Evolutionary conservation across 2,329 filamentous ascomycete genomes (phyloP).

Genomic region (Capronia epimyces): DNA sequence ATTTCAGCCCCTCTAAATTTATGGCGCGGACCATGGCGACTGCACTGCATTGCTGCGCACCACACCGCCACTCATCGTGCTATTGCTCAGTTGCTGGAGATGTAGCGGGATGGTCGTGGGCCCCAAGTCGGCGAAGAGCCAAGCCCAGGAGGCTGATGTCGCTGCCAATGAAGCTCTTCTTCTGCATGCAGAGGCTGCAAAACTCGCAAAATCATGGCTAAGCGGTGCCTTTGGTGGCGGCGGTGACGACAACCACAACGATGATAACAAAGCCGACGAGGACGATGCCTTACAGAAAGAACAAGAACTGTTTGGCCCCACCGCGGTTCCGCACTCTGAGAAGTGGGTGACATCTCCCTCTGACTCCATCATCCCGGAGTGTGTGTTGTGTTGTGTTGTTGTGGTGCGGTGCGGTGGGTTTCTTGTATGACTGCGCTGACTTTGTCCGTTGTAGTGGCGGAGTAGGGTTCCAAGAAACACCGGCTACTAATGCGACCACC

Average conservation of each 20-base stretch:
- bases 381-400: too few relatives aligned
- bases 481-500: not conserved
- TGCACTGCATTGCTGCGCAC: too few relatives aligned
- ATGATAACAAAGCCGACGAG: constrained; percentile 6
- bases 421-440: too few relatives aligned
- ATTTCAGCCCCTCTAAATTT: too few relatives aligned
- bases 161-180: constrained; percentile 20
- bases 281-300: constrained; percentile 1
- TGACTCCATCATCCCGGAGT: too few relatives aligned
- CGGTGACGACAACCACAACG: not conserved
- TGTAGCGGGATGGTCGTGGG: not conserved
- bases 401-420: too few relatives aligned
- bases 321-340: constrained; percentile 13
- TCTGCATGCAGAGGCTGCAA: constrained; percentile 18
- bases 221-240: constrained; percentile 4
- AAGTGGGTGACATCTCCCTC: not conserved
- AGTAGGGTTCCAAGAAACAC: constrained; percentile 8
- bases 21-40: too few relatives aligned
- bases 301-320: constrained; percentile 2
- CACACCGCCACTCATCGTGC: not conserved
- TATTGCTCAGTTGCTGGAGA: not conserved
- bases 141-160: constrained; percentile 10
- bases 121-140: not conserved
- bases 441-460: constrained; percentile 10
- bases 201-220: constrained; percentile 21